Base-by-base conservation (phyloP, 192 early-diverging fungal genomes). In the Coemansia sp. region DNA sequence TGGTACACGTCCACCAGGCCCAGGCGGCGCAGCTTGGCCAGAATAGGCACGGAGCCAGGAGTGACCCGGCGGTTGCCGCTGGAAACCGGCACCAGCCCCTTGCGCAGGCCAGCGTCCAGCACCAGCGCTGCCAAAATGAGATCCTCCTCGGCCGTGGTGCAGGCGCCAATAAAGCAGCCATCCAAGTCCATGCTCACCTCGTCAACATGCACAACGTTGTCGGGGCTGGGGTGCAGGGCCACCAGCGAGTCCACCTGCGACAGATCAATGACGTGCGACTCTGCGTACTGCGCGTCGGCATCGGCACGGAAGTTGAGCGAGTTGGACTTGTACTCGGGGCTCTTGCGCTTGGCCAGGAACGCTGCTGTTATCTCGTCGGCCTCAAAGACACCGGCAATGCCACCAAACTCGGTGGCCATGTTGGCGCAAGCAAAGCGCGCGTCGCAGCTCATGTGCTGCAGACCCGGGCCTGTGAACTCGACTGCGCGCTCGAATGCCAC, bases 341-440 rank as follows among this genome's bases (percentile, higher is more conserved):
- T 84, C 65, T 84, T 86, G 76, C 91, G 84, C 76, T 87, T 83
- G 57, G 80, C 72, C 62, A 89, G 78, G 54, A 80, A 91, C 3
- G 85, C 81, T 14, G 89, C 86, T 12, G 87, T 91, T 57, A 80
- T 80, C 79, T 86, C 82, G 54, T 89, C 86, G 30, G 82, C 83
- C 69, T 84, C 87, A 69, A 84, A 91, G 56, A 91, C 88, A 43
- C 88, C 88, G 46, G 88, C 88, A 72, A 91, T 91, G 50, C 85
- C 88, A 53, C 88, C 88, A 82, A 91, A 91, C 70, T 91, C 88
- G 51, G 88, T 91, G 58, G 86, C 81, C 88, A 91, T 91, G 80
- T 88, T 89, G 64, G 88, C 78, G 61, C 88, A 82, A 19, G 88
- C 87, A 61, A 91, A 88, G 43, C 89, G 82, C 26, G 87, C 88